These are phyloP conservation scores for Saussurea involucrata DNA, from an alignment of 129 eudicot genomes.

Conservation along the genomic window DNA sequence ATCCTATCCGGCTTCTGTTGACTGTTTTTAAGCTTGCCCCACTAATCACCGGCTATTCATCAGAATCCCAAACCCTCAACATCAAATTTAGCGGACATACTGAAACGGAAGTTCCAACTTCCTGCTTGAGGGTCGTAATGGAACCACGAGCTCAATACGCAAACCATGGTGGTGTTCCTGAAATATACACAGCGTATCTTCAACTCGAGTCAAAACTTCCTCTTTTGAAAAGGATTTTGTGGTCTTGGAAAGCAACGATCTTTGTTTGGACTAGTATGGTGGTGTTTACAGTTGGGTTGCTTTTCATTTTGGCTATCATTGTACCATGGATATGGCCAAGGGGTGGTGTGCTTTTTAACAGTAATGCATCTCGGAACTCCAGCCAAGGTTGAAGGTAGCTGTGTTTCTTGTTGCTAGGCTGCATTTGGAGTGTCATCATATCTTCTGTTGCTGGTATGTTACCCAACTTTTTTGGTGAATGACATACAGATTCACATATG, in stretches of 20 bases:
- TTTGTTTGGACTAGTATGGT: conserved; percentile 59
- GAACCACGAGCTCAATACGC: conserved; percentile 61
- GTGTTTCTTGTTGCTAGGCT: background rate
- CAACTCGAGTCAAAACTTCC: conserved; percentile 54
- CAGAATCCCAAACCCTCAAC: conserved; percentile 51
- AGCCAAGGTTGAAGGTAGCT: conserved; percentile 15
- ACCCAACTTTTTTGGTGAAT: background rate
- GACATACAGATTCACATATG: background rate
- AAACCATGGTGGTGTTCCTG: conserved; percentile 49
- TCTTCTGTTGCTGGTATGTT: no score
- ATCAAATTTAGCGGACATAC: conserved; percentile 40
- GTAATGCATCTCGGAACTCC: conserved; percentile 5
- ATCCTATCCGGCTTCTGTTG: conserved; percentile 35
- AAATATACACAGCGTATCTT: conserved; percentile 47
- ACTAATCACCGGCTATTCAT: conserved; percentile 46
- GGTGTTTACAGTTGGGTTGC: conserved; percentile 27
- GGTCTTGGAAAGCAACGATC: conserved; percentile 57
- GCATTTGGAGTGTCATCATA: background rate
- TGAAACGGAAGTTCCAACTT: conserved; percentile 57
- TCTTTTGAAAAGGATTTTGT: conserved; percentile 39
- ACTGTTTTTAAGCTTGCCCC: conserved; percentile 42
- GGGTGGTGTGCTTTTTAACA: background rate
- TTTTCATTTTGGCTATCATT: conserved; percentile 27
- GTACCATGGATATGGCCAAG: conserved; percentile 15
- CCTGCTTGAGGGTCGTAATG: conserved; percentile 44